phyloP scores from a whole-genome alignment of 805 yeast genomes.

The Kluyveromyces nonfermentans region DNA sequence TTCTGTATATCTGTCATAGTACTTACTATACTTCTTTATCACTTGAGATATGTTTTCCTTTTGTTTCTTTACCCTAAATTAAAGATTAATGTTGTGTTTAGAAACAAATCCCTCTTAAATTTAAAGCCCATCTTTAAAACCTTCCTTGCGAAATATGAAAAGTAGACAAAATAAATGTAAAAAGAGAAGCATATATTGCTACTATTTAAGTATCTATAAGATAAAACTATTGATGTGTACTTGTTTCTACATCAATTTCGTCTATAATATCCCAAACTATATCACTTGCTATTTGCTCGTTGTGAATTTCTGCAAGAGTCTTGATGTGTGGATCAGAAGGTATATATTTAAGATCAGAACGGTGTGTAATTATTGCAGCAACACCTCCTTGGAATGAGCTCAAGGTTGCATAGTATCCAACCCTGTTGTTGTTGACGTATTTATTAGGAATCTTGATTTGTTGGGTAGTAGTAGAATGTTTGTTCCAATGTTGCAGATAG shows the following conservation, averaged over 20 bases:
- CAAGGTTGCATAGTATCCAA: conserved; percentile 88
- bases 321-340: conserved; percentile 36
- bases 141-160: background rate
- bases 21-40: background rate
- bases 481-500: conserved; percentile 25
- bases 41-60: background rate
- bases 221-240: background rate
- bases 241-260: conserved; percentile 54
- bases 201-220: too few relatives aligned
- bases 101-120: background rate
- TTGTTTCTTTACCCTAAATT: background rate
- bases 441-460: conserved; percentile 20
- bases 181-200: too few relatives aligned
- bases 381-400: conserved; percentile 75
- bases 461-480: conserved; percentile 11
- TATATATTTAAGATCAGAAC: conserved; percentile 39
- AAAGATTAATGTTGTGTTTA: background rate
- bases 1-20: background rate
- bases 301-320: conserved; percentile 51
- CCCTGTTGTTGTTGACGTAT: conserved; percentile 64
- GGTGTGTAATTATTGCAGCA: conserved; percentile 62
- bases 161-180: too few relatives aligned
- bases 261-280: conserved; percentile 76
- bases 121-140: background rate
- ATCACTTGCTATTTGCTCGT: conserved; percentile 69